Evolutionary conservation across 495 filamentous ascomycete species (phyloP).

Genomic region (Amorphotheca resinae): DNA sequence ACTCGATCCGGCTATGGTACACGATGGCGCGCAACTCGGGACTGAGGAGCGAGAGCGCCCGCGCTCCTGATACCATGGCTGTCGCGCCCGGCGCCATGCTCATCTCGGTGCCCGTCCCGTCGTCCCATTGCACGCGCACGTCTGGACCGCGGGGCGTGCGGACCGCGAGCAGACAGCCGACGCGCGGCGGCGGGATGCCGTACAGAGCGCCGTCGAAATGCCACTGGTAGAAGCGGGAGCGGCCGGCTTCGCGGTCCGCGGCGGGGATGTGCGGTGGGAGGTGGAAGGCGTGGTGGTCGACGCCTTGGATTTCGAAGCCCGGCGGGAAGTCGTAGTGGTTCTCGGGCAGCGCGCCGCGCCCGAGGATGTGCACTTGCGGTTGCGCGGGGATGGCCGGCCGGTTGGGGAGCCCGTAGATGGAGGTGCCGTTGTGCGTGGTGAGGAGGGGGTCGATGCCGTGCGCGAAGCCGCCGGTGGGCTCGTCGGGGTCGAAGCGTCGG

Average conservation of each 20-base stretch:
- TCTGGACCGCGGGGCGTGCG: slow-evolving; percentile 23
- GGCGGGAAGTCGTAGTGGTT: slow-evolving; percentile 22
- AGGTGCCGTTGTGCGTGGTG: slow-evolving; percentile 14
- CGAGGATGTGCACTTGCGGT: slow-evolving; percentile 24
- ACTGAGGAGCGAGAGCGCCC: slow-evolving; percentile 19
- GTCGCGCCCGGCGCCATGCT: slow-evolving; percentile 21
- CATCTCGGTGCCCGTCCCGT: slow-evolving; percentile 23
- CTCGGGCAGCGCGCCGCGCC: slow-evolving; percentile 19
- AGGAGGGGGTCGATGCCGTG: slow-evolving; percentile 21
- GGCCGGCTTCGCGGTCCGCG: slow-evolving; percentile 20
- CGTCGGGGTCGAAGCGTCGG: slow-evolving; percentile 19
- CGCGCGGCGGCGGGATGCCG: slow-evolving; percentile 20
- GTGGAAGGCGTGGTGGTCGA: slow-evolving; percentile 22
- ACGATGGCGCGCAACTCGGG: slow-evolving; percentile 18
- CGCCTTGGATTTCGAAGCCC: slow-evolving; percentile 24
- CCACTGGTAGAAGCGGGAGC: slow-evolving; percentile 24
- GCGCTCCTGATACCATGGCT: slow-evolving; percentile 22
- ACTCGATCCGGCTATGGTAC: slow-evolving; percentile 22
- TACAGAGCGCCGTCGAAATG: slow-evolving; percentile 24
- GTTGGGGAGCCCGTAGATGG: slow-evolving; percentile 21
- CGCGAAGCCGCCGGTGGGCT: slow-evolving; percentile 21
- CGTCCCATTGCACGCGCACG: slow-evolving; percentile 23
- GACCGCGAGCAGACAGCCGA: slow-evolving; percentile 24
- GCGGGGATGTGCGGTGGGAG: slow-evolving; percentile 22
- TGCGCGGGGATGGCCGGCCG: slow-evolving; percentile 18